phyloP scores from a whole-genome alignment of 352 stramenopile genomes.

The Elongisporangium prolatum region DNA sequence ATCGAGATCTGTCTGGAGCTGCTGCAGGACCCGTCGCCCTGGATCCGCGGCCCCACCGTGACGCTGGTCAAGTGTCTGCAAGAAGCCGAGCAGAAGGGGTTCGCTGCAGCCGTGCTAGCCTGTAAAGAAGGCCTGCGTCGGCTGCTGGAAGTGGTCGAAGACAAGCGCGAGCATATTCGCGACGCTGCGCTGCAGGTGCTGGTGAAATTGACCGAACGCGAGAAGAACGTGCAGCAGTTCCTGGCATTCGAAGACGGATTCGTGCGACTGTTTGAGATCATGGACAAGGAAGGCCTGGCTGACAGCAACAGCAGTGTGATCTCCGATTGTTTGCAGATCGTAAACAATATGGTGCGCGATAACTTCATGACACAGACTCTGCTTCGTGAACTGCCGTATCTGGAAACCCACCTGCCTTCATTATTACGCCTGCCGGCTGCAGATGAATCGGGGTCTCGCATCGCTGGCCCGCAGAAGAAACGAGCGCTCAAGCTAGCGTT shows the following conservation, averaged over 20 bases:
- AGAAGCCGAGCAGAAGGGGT: constrained; percentile 39
- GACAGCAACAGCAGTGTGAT: constrained; percentile 45
- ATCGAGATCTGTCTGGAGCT: constrained; percentile 62
- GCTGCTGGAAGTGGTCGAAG: constrained; percentile 70
- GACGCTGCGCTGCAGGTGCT: constrained; percentile 66
- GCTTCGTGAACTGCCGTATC: constrained; percentile 52
- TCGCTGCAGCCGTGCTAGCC: constrained; percentile 41
- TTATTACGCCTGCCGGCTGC: constrained; percentile 33
- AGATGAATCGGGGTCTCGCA: constrained; percentile 8
- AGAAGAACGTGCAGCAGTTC: constrained; percentile 78
- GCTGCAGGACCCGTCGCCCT: constrained; percentile 74
- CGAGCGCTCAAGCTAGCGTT: constrained; percentile 53
- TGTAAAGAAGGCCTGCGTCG: constrained; percentile 66
- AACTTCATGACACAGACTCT: constrained; percentile 79
- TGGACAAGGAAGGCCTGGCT: constrained; percentile 55
- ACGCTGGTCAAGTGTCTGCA: constrained; percentile 54
- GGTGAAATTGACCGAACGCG: constrained; percentile 54
- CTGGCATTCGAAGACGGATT: constrained; percentile 81
- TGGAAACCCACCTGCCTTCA: constrained; percentile 45
- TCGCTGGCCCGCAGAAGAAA: constrained; percentile 33
- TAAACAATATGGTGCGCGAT: constrained; percentile 77
- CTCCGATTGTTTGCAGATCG: constrained; percentile 69
- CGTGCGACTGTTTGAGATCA: constrained; percentile 67
- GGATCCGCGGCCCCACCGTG: constrained; percentile 71
- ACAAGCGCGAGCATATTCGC: constrained; percentile 81